These are phyloP conservation scores for Gossypium bickii DNA, from an alignment of 345 rosid genomes.

Conservation along the genomic window DNA sequence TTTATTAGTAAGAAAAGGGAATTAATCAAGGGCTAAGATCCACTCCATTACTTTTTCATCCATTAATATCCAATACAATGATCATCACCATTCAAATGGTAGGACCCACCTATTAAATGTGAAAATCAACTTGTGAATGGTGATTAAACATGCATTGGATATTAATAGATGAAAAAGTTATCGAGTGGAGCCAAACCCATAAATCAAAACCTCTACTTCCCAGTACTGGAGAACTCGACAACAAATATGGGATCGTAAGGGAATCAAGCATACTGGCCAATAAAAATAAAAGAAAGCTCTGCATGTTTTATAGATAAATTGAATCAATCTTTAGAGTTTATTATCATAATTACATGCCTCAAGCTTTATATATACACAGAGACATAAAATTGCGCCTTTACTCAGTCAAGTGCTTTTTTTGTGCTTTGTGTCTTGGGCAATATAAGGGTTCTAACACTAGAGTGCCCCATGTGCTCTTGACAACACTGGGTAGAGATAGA, in stretches of 20 bases:
- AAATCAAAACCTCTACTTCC: neutral
- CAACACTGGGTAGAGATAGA: neutral
- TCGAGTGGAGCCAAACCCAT: too few species aligned
- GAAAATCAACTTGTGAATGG: too few species aligned
- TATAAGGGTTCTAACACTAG: neutral
- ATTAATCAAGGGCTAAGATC: too few species aligned
- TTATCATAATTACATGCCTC: neutral
- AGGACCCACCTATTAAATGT: too few species aligned
- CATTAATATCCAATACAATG: too few species aligned
- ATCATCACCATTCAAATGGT: too few species aligned
- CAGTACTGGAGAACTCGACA: neutral
- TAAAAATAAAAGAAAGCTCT: too few species aligned
- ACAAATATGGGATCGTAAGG: neutral
- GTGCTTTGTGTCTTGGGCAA: neutral
- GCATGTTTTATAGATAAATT: neutral
- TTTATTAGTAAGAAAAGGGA: neutral
- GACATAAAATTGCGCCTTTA: neutral
- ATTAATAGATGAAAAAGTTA: too few species aligned
- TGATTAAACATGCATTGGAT: too few species aligned
- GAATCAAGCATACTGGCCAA: neutral
- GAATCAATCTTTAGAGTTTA: neutral
- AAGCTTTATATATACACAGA: neutral
- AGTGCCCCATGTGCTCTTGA: neutral
- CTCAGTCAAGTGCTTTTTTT: neutral
- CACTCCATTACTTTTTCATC: too few species aligned